Evolutionary conservation across 1,284 basidiomycete species (phyloP), one percentile per base, ranked within the genome.

Genomic region (Boletellus deceptivus): DNA sequence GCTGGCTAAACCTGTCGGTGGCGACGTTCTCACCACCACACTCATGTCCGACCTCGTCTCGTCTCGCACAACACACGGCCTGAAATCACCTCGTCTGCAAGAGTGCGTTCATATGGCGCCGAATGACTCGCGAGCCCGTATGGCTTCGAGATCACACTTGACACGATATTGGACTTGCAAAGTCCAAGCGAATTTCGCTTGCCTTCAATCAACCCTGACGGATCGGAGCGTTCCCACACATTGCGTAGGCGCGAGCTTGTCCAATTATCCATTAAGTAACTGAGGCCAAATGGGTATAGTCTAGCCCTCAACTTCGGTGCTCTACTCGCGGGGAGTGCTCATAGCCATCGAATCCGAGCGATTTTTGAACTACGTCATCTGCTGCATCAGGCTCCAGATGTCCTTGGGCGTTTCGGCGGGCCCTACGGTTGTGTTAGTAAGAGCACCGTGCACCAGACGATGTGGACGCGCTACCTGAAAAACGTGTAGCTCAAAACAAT

Each of bases 401-500:
- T 6, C 93, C 93, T 57, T 79, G 78, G 25, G 80, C 72, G 62
- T 94, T 94, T 55, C 92, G 75, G 50, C 90, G 78, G 9, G 91
- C 90, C 52, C 92, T 92, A 14, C 25, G 14, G 14, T 4, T 27
- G 36, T 17, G 25, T 48, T 2, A 57, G 39, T 22, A 37, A 46
- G 33, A 36, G 22, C 47, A 20, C 33, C 35, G 16, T 36, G 18
- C 5, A 9, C 37, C 14, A 34, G 31, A 45, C n/a, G 7, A 16
- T 2, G 27, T 4, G n/a, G 43, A 27, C 43, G 20, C 25, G 48
- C 33, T 43, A 92, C 92, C 83, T 81, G 82, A 99, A 99, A 76
- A 99, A 99, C 0, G 97, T 99, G 71, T 99, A 99, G 41, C 89
- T 94, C 48, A 99, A 70, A 0, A 99, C 92, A 10, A 99, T 82